Evolutionary conservation across 129 eudicot genomes (phyloP).

Genomic region (Logfia minima): DNA sequence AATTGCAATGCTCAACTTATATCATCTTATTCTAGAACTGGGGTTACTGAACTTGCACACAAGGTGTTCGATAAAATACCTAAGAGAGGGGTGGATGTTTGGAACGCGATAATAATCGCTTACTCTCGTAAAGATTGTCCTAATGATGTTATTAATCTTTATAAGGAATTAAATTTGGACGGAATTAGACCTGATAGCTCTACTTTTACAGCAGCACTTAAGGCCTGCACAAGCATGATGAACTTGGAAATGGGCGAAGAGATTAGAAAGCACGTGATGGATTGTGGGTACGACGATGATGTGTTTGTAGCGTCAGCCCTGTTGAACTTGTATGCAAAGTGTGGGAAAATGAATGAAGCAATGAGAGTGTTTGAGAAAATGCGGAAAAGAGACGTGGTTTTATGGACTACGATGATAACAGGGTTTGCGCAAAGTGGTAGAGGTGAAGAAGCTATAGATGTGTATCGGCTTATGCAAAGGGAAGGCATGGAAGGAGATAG

Average conservation of each 20-base stretch:
- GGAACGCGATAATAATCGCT: constrained; percentile 70
- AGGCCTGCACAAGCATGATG: constrained; percentile 66
- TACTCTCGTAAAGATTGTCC: constrained; percentile 44
- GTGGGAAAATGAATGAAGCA: constrained; percentile 76
- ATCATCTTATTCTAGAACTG: constrained; percentile 52
- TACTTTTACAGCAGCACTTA: constrained; percentile 70
- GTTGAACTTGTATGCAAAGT: constrained; percentile 64
- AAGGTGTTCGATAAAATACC: constrained; percentile 69
- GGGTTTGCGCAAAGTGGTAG: constrained; percentile 63
- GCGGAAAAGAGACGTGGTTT: constrained; percentile 60
- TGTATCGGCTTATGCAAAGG: constrained; percentile 54
- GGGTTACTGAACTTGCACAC: constrained; percentile 48
- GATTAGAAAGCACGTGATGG: constrained; percentile 47
- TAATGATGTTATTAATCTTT: constrained; percentile 48
- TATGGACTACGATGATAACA: constrained; percentile 74
- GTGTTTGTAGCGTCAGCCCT: constrained; percentile 72
- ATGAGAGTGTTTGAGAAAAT: constrained; percentile 59
- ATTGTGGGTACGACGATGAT: constrained; percentile 61
- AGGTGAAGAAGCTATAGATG: constrained; percentile 53
- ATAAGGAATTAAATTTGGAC: constrained; percentile 39
- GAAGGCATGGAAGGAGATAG: constrained; percentile 69
- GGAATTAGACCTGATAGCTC: constrained; percentile 78
- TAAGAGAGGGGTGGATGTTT: constrained; percentile 51
- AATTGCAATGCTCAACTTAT: constrained; percentile 49
- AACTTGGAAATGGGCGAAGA: constrained; percentile 60